Base-by-base conservation (phyloP, 225 moss, liverwort and hornwort species). In the Straminergon stramineum region DNA sequence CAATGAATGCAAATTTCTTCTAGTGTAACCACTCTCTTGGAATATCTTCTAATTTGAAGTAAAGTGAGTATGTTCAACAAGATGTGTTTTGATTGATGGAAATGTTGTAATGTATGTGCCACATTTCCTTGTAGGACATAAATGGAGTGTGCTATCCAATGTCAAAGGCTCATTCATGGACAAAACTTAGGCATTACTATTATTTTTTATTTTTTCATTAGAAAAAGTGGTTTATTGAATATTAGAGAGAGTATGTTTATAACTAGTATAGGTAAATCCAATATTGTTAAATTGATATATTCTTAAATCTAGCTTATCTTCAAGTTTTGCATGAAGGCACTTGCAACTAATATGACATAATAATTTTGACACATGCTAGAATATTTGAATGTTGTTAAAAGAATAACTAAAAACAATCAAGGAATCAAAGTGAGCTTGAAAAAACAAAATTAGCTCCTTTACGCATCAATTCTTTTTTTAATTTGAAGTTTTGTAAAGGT, bases 91-190 rank as follows among this genome's bases (percentile, higher is more conserved):
- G 3, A 34, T 76, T 34, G 18, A 76, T 13, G 3, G 34, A 75
- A 52, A 76, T 52, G 21, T 52, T 1, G 34, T 13, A 0, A 0
- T 32, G 2, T 12, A 11, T 18, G 19, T 0, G 2, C 10, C 7
- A 32, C 76, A 21, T 19, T 76, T 76, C 12, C 3, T 52, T 51
- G 7, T 3, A 19, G 32, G 19, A 75, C 1, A 75, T 20, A 51
- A 51, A 75, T 51, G 3, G 4, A 31, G 0, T 32, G 2, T 51
- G 4, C 20, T 1, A 0, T 3, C 51, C 18, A 75, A 75, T 51
- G 12, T 12, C 13, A 32, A 75, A 7, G 32, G 7, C 12, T 75
- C 18, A 31, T 31, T 75, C 3, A 45, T 17, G 4, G 4, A 0
- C 18, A 48, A 11, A 48, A 31, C 1, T 51, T 52, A 51, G 32